Conservation (phyloP, 1,284 basidiomycete genomes). For the Rhodotorula sp. region DNA sequence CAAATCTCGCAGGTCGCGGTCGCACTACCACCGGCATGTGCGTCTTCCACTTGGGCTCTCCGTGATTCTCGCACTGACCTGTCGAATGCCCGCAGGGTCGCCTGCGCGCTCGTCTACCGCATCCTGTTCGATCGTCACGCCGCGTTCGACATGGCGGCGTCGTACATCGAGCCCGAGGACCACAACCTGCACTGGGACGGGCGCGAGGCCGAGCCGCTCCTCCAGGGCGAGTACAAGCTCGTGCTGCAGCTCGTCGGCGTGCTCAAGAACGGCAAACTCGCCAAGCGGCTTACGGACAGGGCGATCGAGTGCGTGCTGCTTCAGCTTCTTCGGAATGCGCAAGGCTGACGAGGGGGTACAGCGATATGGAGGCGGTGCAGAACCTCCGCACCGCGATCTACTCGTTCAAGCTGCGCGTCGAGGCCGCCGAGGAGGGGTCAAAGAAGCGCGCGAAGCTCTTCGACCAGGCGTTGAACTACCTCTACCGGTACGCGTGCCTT, state of each 20-base stretch:
- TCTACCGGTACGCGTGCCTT: conserved; percentile 41
- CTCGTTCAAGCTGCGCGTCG: conserved; percentile 88
- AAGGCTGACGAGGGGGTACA: not conserved
- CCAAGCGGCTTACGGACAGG: conserved; percentile 87
- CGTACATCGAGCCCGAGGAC: conserved; percentile 35
- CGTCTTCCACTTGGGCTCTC: not conserved
- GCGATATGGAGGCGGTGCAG: conserved; percentile 69
- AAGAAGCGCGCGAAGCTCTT: conserved; percentile 72
- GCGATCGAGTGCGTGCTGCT: conserved; percentile 64
- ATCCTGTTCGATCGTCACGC: conserved; percentile 54
- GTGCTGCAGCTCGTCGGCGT: conserved; percentile 92
- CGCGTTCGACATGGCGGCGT: conserved; percentile 1
- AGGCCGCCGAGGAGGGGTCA: conserved; percentile 75
- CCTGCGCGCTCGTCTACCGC: conserved; percentile 81
- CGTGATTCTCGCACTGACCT: not conserved
- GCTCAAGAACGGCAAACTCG: conserved; percentile 73
- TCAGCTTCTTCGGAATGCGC: not conserved
- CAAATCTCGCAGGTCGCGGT: conserved; percentile 69
- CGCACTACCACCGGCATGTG: conserved; percentile 79
- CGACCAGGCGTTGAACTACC: conserved; percentile 66
- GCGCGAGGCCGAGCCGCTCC: conserved; percentile 50
- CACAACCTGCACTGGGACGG: conserved; percentile 45
- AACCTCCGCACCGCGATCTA: conserved; percentile 90
- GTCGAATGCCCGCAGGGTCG: conserved; percentile 57
- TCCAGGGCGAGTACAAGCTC: conserved; percentile 89